Percentiles rank a stretch among this genome's conserved stretches.
Evolutionary conservation across 2,329 filamentous ascomycete genomes (phyloP).

Genomic region (Hymenoscyphus occultus): DNA sequence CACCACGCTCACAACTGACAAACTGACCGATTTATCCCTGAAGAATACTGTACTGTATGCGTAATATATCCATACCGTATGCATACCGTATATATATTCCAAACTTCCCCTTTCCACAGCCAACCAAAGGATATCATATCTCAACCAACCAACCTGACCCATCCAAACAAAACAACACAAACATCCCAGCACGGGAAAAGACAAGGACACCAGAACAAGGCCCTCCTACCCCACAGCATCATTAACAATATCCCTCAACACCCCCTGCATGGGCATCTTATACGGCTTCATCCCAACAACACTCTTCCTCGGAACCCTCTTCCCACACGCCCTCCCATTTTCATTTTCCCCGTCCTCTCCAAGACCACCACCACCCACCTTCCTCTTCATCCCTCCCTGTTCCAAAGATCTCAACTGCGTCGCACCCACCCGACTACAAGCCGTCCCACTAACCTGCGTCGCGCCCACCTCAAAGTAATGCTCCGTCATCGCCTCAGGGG

Average conservation of each 20-base stretch:
- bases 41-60: too few relatives aligned
- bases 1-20: too few relatives aligned
- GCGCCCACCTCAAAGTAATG: constrained; percentile 60
- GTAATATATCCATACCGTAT: too few relatives aligned
- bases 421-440: constrained; percentile 13
- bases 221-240: background rate
- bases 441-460: constrained; percentile 45
- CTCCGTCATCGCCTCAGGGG: constrained; percentile 57
- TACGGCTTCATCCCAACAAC: constrained; percentile 61
- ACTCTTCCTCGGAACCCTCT: constrained; percentile 47
- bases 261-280: constrained; percentile 23
- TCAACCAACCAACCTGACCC: too few relatives aligned
- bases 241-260: constrained; percentile 72
- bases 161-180: too few relatives aligned
- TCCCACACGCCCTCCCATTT: background rate
- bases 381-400: background rate
- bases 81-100: too few relatives aligned
- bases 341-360: background rate
- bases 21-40: too few relatives aligned
- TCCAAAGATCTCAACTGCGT: constrained; percentile 20
- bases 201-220: too few relatives aligned
- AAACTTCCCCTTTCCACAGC: too few relatives aligned
- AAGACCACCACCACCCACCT: background rate
- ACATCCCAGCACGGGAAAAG: too few relatives aligned
- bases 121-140: too few relatives aligned